These are phyloP conservation scores for Pseudogymnoascus sp. DNA, from an alignment of 2,329 filamentous ascomycete genomes.

Conservation along the genomic window DNA sequence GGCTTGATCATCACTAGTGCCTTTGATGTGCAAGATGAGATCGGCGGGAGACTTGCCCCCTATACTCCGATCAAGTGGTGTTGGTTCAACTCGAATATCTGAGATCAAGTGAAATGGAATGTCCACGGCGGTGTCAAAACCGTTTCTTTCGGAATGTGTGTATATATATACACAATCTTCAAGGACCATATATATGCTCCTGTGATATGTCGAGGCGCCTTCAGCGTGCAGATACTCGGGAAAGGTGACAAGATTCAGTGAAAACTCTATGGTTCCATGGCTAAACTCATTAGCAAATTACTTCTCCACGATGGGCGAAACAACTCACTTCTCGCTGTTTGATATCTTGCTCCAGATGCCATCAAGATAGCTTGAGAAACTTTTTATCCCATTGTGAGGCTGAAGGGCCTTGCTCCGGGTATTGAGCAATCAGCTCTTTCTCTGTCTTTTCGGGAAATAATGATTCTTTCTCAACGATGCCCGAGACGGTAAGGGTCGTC, in stretches of 20 bases:
- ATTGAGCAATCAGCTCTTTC: background rate
- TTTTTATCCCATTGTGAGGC: constrained; percentile 10
- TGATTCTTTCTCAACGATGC: background rate
- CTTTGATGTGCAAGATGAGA: background rate
- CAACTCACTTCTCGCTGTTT: background rate
- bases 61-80: background rate
- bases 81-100: background rate
- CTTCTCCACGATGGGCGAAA: background rate
- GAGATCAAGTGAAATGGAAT: background rate
- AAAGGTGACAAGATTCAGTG: background rate
- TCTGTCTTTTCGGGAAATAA: background rate
- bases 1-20: background rate
- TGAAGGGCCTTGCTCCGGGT: background rate
- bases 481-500: background rate
- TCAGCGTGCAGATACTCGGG: background rate
- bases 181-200: background rate
- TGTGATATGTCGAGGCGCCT: background rate
- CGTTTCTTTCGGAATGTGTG: background rate
- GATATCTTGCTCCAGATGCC: background rate
- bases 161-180: background rate
- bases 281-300: background rate
- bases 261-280: background rate
- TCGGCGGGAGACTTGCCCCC: background rate
- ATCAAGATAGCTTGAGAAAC: constrained; percentile 1
- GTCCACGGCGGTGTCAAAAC: background rate